These are phyloP conservation scores for Tilletia caries DNA, from an alignment of 1,284 basidiomycete genomes.

Conservation along the genomic window DNA sequence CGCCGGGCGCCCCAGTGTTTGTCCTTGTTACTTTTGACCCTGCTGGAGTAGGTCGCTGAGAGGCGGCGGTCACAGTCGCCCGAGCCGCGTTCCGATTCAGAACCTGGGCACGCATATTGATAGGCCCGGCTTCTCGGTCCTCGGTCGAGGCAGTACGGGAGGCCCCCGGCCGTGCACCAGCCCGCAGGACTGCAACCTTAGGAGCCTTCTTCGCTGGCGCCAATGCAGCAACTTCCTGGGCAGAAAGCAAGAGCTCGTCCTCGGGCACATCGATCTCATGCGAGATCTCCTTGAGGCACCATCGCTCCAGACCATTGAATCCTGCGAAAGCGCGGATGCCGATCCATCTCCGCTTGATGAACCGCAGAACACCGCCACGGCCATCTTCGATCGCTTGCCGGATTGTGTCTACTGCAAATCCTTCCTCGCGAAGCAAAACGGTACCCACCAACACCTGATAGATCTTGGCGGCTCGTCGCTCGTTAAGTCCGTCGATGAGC, in stretches of 20 bases:
- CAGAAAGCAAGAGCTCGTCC: slow-evolving; percentile 31
- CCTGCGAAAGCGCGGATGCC: slow-evolving; percentile 73
- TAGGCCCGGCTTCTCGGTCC: slow-evolving; percentile 41
- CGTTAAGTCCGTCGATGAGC: slow-evolving; percentile 42
- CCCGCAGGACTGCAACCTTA: background rate
- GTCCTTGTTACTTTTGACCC: background rate
- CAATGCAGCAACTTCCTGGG: slow-evolving; percentile 16
- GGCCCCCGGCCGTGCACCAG: background rate
- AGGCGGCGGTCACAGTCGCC: slow-evolving; percentile 4
- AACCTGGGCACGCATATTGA: slow-evolving; percentile 41
- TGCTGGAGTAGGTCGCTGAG: background rate
- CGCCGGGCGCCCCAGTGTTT: background rate
- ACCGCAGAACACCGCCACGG: slow-evolving; percentile 32
- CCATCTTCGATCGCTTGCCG: slow-evolving; percentile 36
- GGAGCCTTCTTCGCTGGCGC: slow-evolving; percentile 11
- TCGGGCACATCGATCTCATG: slow-evolving; percentile 38
- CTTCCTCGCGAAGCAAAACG: slow-evolving; percentile 42
- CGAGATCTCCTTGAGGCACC: slow-evolving; percentile 80
- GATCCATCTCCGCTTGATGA: slow-evolving; percentile 61
- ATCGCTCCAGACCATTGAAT: slow-evolving; percentile 74
- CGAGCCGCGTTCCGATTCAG: slow-evolving; percentile 44
- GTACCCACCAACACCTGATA: slow-evolving; percentile 42
- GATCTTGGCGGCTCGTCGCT: slow-evolving; percentile 28
- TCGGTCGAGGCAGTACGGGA: background rate
- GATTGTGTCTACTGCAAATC: slow-evolving; percentile 19